A percentile compares a stretch with the other conserved stretches of the same genome.
Evolutionary conservation across 2,329 filamentous ascomycete species (phyloP).

Genomic region (Colletotrichum falcatum): DNA sequence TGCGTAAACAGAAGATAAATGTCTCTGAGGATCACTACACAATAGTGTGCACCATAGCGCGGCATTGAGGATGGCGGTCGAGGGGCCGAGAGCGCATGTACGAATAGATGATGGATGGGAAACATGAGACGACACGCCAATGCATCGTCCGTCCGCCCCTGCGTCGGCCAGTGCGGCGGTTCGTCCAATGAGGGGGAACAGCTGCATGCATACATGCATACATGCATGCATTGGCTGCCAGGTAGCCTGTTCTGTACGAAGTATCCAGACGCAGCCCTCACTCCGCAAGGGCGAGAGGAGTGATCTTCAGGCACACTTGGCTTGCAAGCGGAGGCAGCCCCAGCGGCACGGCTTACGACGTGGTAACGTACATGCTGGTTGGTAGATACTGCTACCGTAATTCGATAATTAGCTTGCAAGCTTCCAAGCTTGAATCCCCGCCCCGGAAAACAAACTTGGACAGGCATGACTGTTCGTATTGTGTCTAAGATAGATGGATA

Average conservation of each 20-base stretch:
- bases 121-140: slow-evolving; percentile 9
- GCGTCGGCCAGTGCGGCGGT: slow-evolving; percentile 12
- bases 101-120: background rate
- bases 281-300: background rate
- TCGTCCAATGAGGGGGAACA: slow-evolving; percentile 2
- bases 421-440: slow-evolving; percentile 16
- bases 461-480: too few species aligned
- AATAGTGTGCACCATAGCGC: background rate
- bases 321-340: slow-evolving; percentile 20
- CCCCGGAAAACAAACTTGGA: slow-evolving; percentile 37
- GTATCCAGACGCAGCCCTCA: too few species aligned
- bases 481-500: background rate
- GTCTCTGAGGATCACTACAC: background rate
- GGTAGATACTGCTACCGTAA: background rate
- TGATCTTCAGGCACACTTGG: slow-evolving; percentile 12
- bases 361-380: background rate
- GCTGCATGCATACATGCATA: slow-evolving; percentile 1
- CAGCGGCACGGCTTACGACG: slow-evolving; percentile 10
- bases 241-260: too few species aligned
- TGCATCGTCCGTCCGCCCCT: slow-evolving; percentile 19
- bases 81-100: background rate
- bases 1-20: background rate
- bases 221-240: background rate
- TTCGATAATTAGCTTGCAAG: background rate
- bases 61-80: background rate